Percentiles rank a stretch among this genome's conserved stretches.
Conservation (phyloP, 805 yeast genomes). For the Nakazawaea pomicola region DNA sequence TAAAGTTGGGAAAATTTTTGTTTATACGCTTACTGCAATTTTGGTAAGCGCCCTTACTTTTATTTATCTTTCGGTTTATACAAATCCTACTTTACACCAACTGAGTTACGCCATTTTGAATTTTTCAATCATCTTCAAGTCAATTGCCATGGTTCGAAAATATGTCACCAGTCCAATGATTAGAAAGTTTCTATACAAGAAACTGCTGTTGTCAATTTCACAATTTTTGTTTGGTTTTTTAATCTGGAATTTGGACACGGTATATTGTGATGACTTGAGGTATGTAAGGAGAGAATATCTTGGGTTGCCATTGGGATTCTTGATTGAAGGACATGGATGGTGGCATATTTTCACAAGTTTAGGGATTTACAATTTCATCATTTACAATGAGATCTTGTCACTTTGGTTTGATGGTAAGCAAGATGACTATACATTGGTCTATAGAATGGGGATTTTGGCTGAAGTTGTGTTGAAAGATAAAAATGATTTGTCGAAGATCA, state of each 20-base stretch:
- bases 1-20: constrained; percentile 3
- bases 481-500: no score
- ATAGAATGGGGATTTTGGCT: constrained; percentile 55
- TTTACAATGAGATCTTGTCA: constrained; percentile 70
- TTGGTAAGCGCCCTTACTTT: constrained; percentile 47
- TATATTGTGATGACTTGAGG: constrained; percentile 61
- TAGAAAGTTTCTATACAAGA: constrained; percentile 42
- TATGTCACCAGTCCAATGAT: constrained; percentile 49
- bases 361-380: constrained; percentile 79
- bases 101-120: constrained; percentile 74
- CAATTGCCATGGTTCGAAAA: constrained; percentile 43
- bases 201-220: constrained; percentile 55
- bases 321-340: constrained; percentile 91
- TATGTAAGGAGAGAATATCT: constrained; percentile 48
- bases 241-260: constrained; percentile 83
- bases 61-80: constrained; percentile 49
- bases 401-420: constrained; percentile 51
- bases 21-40: constrained; percentile 16
- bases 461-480: constrained; percentile 28
- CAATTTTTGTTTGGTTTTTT: constrained; percentile 68
- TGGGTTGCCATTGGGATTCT: constrained; percentile 80
- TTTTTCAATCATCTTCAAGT: constrained; percentile 54
- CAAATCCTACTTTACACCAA: constrained; percentile 84
- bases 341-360: constrained; percentile 84
- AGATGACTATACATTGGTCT: constrained; percentile 46